Evolutionary conservation across 768 basidiomycete species (phyloP).

Genomic region (Mrakia frigida): DNA sequence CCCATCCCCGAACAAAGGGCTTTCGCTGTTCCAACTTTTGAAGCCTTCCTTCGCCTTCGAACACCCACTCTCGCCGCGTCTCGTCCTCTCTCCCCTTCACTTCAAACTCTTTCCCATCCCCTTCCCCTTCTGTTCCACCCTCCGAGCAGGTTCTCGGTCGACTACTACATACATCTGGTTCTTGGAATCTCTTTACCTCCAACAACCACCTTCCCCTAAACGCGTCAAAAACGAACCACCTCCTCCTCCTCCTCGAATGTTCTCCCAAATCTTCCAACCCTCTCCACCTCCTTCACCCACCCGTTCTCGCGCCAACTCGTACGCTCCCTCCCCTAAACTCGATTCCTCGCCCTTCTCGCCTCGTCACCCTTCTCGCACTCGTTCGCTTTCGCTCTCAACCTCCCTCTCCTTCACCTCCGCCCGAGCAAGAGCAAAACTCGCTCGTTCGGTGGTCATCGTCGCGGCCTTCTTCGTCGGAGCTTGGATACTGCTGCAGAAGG

Average conservation of each 20-base stretch:
- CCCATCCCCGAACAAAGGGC: too few species aligned
- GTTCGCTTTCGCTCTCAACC: neutral
- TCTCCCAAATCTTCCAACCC: constrained; percentile 5
- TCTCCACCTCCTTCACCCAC: neutral
- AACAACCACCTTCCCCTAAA: neutral
- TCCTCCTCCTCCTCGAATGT: neutral
- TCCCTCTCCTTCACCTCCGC: neutral
- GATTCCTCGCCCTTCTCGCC: neutral
- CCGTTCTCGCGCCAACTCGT: neutral
- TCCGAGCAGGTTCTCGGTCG: neutral
- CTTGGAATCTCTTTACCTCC: neutral
- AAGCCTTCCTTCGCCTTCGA: neutral
- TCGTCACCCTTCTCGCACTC: neutral
- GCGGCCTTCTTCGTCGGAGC: neutral
- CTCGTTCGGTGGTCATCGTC: neutral
- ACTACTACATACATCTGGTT: neutral
- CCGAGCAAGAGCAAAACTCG: neutral
- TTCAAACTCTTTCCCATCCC: neutral
- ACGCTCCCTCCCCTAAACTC: constrained; percentile 8
- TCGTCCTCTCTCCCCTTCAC: neutral
- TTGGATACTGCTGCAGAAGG: neutral
- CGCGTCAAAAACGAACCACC: neutral
- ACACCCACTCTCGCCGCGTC: neutral
- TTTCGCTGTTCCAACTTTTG: too few species aligned
- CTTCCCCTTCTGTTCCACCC: neutral